A percentile compares a stretch with the other conserved stretches of the same genome.
Evolutionary conservation across 257 asterid species (phyloP).

Genomic region (Primulina eburnea): DNA sequence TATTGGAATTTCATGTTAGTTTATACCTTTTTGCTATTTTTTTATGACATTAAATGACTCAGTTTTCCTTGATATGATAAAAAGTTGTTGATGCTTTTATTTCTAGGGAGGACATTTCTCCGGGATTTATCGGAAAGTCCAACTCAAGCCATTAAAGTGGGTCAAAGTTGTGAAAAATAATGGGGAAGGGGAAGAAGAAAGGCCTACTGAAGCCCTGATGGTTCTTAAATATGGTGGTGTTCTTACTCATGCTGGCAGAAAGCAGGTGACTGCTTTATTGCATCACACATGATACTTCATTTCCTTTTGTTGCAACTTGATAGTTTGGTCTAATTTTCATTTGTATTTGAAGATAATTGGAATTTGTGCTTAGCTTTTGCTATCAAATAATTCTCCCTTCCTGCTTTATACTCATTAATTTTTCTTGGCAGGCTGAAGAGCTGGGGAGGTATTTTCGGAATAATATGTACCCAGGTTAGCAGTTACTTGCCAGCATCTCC

Average conservation of each 20-base stretch:
- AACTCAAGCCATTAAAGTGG: constrained; percentile 93
- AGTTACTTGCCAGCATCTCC: constrained; percentile 1
- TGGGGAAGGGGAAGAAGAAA: constrained; percentile 93
- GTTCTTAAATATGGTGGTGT: constrained; percentile 98
- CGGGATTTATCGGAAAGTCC: constrained; percentile 95
- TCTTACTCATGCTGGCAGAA: constrained; percentile 98
- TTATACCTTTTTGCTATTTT: background rate
- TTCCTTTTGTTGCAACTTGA: constrained; percentile 11
- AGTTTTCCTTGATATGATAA: background rate
- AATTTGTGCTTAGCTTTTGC: constrained; percentile 15
- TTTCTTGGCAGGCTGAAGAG: constrained; percentile 85
- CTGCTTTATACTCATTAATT: constrained; percentile 23
- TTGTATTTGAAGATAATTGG: constrained; percentile 12
- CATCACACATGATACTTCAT: constrained; percentile 22
- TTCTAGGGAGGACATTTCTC: constrained; percentile 98
- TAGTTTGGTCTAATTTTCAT: background rate
- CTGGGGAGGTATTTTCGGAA: constrained; percentile 90
- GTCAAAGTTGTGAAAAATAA: constrained; percentile 62
- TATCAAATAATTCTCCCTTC: constrained; percentile 7
- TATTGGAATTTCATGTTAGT: too few species aligned
- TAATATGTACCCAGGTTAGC: constrained; percentile 92
- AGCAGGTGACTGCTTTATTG: constrained; percentile 53
- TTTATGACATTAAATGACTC: too few species aligned
- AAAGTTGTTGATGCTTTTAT: constrained; percentile 9
- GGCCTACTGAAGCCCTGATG: constrained; percentile 94